Evolutionary conservation across 768 basidiomycete genomes (phyloP).

Genomic region (Neoboletus subvelutipes): DNA sequence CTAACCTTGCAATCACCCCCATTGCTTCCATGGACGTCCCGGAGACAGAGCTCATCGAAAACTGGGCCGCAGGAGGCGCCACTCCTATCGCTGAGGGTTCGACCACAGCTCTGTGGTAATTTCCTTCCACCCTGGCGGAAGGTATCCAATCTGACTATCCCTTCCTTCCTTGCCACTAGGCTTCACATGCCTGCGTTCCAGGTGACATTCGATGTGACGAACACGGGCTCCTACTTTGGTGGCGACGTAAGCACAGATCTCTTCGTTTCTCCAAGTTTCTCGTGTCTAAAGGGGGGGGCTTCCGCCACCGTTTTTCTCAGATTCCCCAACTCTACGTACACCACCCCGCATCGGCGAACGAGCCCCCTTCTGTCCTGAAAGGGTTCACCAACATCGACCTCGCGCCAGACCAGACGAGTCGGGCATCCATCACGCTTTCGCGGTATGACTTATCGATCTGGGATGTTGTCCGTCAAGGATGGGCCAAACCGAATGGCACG

Average conservation of each 20-base stretch:
- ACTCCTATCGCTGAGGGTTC: constrained; percentile 57
- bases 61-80: constrained; percentile 61
- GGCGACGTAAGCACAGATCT: constrained; percentile 49
- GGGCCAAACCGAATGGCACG: constrained; percentile 65
- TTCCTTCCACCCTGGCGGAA: background rate
- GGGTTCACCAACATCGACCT: constrained; percentile 66
- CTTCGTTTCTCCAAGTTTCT: background rate
- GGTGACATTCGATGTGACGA: constrained; percentile 64
- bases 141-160: background rate
- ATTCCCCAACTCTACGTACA: constrained; percentile 77
- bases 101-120: constrained; percentile 58
- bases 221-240: constrained; percentile 62
- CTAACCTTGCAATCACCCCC: constrained; percentile 48
- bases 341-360: constrained; percentile 58
- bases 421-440: constrained; percentile 57
- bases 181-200: constrained; percentile 64
- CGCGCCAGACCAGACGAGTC: constrained; percentile 43
- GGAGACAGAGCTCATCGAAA: constrained; percentile 35
- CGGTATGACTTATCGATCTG: constrained; percentile 73
- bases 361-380: constrained; percentile 69
- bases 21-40: constrained; percentile 37
- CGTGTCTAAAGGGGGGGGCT: background rate
- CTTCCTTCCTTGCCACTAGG: constrained; percentile 32
- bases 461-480: constrained; percentile 73
- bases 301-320: constrained; percentile 32